Base-by-base conservation (phyloP, 1,139 yeast species). In the Diutina scorzettiae region DNA sequence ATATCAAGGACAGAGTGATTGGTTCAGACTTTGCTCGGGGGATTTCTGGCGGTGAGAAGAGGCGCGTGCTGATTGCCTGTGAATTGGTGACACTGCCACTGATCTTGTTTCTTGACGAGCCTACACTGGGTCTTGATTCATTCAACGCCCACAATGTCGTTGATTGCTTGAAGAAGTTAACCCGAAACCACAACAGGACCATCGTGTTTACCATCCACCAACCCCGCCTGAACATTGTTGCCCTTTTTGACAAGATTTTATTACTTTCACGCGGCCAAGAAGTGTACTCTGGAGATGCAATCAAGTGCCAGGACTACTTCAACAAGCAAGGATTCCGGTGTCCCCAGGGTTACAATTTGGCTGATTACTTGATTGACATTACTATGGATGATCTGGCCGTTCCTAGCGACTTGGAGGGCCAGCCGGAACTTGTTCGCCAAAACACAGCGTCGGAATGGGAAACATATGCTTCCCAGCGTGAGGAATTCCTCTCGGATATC, bases 191-290 rank as follows among this genome's bases (percentile, higher is more conserved):
- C 57, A 78, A 81, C 47, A 76, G 97, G 55, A 89, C 98, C 0
- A 80, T 91, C 41, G 77, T 91, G 1, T 81, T 91, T 56, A 86
- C 98, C 0, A 91, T 91, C 49, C 98, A 91, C 62, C 98, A 91
- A 57, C 98, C 98, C n/a, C 74, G 98, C 56, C 85, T 96, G 47
- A 91, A 91, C 53, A 89, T 91, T 56, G 96, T 91, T 24, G 78
- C 96, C 0, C 63, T 86, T 44, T 91, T 91, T 61, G 96, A 89
- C 56, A 81, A 81, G 50, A 69, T 91, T 43, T 60, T 91, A 2
- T 64, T 91, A 42, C 68, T 91, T 43, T 84, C 96, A 33, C 81
- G 81, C 48, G 98, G 98, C 46, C 79, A 79, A 51, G 64, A 86
- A 56, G 81, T 89, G 1, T 91, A 83, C 56, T 84, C 96, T 0